Evolutionary conservation across 352 stramenopile species (phyloP).

Genomic region (Pythium dissotocum): DNA sequence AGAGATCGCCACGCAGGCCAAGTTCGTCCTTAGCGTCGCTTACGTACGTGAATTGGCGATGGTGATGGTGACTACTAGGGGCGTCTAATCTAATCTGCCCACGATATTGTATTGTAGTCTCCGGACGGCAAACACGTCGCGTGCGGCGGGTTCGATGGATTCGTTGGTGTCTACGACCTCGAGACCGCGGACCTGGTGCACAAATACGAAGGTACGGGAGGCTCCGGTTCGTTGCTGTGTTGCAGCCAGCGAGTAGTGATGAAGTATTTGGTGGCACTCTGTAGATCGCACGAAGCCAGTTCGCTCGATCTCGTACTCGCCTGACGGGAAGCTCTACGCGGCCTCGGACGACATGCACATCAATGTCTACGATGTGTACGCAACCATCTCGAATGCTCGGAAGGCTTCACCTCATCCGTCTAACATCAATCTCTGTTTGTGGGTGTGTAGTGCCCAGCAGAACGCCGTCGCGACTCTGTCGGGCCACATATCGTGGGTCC

Average conservation of each 20-base stretch:
- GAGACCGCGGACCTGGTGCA: conserved; percentile 78
- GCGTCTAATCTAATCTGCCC: background rate
- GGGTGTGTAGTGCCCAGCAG: conserved; percentile 51
- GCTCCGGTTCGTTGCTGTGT: background rate
- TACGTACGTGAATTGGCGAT: conserved; percentile 44
- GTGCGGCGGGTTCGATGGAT: conserved; percentile 78
- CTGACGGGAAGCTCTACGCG: conserved; percentile 85
- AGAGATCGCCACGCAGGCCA: conserved; percentile 69
- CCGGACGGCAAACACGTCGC: conserved; percentile 83
- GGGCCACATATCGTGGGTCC: conserved; percentile 88
- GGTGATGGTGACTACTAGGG: background rate
- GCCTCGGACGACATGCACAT: conserved; percentile 92
- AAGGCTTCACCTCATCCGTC: background rate
- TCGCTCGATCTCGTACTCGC: conserved; percentile 81
- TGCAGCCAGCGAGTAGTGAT: background rate
- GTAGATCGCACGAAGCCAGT: conserved; percentile 87
- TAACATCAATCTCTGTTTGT: background rate
- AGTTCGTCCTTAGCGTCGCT: conserved; percentile 78
- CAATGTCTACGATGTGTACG: conserved; percentile 92
- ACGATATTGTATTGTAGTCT: conserved; percentile 39
- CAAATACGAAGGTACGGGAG: conserved; percentile 74
- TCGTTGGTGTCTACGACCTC: conserved; percentile 85
- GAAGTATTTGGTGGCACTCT: background rate
- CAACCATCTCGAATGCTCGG: background rate
- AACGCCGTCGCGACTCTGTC: conserved; percentile 83